Base-by-base conservation (phyloP, 129 eudicot species). In the Flaveria trinervia region DNA sequence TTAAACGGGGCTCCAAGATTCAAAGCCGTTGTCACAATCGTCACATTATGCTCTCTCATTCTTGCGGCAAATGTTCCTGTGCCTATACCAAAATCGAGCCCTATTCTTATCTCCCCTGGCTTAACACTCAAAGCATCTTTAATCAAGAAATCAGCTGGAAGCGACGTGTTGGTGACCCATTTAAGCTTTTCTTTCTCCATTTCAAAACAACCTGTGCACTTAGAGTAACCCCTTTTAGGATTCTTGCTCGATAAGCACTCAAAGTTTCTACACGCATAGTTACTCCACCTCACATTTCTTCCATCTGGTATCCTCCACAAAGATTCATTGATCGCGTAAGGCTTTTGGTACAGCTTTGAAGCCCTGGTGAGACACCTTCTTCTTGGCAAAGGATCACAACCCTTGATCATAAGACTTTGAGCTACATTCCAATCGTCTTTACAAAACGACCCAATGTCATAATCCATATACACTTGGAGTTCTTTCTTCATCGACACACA, bases 361-460 rank as follows among this genome's bases (percentile, higher is more conserved):
- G 99, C 99, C 74, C 99, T 46, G 2, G 97, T 86, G 82, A 94
- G 85, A 89, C 99, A 94, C 55, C 99, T 71, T 71, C 99, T 91
- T 52, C 99, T 69, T 7, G 99, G 99, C 86, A 94, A 78, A 2
- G 99, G 99, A 81, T 94, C 99, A 71, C 99, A 94, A 13, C 97
- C 99, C 15, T 81, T 67, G 59, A 91, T 77, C 99, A 91, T 89
- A 30, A 94, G 94, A 82, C 84, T 89, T 25, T 94, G 99, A 0
- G 92, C 99, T 6, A 86, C 78, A 23, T 65, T 86, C 99, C 99
- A 95, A 82, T 95, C 99, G 65, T 95, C 99, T 54, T 95, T 91
- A 68, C 99, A 95, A 49, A 89, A 95, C 3, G 97, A 95, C 28
- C 94, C 96, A 16, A 95, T 89, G 45, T 95, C 99, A 61, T 95